Evolutionary conservation across 192 early-diverging fungal species (phyloP).

Genomic region (Funneliformis geosporum): DNA sequence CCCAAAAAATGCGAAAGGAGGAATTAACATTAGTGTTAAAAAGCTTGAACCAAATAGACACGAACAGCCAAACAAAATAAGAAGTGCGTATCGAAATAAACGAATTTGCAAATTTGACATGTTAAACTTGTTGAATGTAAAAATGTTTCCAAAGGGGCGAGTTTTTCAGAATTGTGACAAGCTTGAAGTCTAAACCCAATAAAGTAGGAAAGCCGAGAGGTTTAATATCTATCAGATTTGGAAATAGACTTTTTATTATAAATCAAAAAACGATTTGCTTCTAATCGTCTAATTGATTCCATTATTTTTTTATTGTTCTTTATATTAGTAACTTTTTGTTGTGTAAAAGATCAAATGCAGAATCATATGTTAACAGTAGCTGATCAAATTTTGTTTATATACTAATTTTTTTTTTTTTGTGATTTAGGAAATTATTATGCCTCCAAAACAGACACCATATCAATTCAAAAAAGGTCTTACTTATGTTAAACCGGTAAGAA

Average conservation of each 20-base stretch:
- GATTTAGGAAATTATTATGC: not conserved
- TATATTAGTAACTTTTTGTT: too few relatives aligned
- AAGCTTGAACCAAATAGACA: constrained; percentile 3
- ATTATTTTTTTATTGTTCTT: too few relatives aligned
- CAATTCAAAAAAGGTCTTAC: not conserved
- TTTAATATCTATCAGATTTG: not conserved
- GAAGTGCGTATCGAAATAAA: not conserved
- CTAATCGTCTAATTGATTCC: too few relatives aligned
- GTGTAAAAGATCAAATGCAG: too few relatives aligned
- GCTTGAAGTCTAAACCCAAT: not conserved
- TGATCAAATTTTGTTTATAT: too few relatives aligned
- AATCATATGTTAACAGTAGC: too few relatives aligned
- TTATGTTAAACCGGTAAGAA: not conserved
- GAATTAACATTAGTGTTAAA: constrained; percentile 24
- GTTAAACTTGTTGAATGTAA: too few relatives aligned
- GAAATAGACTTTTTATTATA: too few relatives aligned
- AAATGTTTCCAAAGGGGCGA: not conserved
- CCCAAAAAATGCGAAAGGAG: constrained; percentile 21
- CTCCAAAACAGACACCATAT: constrained; percentile 2
- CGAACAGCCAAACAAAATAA: not conserved
- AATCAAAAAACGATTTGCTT: too few relatives aligned
- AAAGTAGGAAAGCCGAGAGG: not conserved
- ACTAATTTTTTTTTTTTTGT: too few relatives aligned
- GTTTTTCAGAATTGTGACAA: not conserved
- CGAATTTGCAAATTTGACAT: not conserved